Evolutionary conservation across 1,139 yeast species (phyloP), one percentile per base, ranked within the genome.

Genomic region (Debaryomyces singareniensis): DNA sequence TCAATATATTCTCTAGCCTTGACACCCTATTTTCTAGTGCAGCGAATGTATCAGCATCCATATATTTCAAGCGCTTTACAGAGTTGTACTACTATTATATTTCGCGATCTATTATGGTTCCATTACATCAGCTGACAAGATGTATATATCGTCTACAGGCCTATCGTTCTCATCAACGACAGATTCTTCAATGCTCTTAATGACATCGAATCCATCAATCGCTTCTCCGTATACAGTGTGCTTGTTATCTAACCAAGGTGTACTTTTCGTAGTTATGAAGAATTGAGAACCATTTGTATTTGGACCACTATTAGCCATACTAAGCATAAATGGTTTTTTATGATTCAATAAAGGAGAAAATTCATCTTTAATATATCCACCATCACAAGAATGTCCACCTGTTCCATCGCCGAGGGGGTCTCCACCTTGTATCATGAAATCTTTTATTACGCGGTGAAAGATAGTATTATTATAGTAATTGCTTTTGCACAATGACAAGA

Each of bases 191-290:
- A 74, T 68, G 47, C 64, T 55, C 35, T 68, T 62, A 25, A 76
- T 76, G 10, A 78, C 71, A 25, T 78, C 81, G 47, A 71, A 60
- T 13, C 91, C 91, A 30, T 78, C 83, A 7, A 75, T 36, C 31
- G 82, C 80, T 55, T 81, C 83, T 34, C 93, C 93, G 47, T 82
- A 82, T n/a, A 81, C 89, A 42, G 82, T 91, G 54, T 82, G 87
- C 15, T 57, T 59, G 24, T 80, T 81, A 53, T 80, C 75, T 45
- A 82, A 68, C 80, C 81, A 75, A 25, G 62, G 55, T 21, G 84
- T 75, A 12, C 68, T 57, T 4, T 68, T 76, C 11, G 86, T 78
- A 41, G 79, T 76, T 42, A 76, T 72, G 55, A 76, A 76, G 47
- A 76, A 76, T 50, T 76, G 83, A 14, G 78, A 71, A 2, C 82